Percentiles rank a stretch among this genome's conserved stretches.
These are phyloP conservation scores for Ceratocystis papillata DNA, from an alignment of 2,329 filamentous ascomycete genomes.

Conservation along the genomic window DNA sequence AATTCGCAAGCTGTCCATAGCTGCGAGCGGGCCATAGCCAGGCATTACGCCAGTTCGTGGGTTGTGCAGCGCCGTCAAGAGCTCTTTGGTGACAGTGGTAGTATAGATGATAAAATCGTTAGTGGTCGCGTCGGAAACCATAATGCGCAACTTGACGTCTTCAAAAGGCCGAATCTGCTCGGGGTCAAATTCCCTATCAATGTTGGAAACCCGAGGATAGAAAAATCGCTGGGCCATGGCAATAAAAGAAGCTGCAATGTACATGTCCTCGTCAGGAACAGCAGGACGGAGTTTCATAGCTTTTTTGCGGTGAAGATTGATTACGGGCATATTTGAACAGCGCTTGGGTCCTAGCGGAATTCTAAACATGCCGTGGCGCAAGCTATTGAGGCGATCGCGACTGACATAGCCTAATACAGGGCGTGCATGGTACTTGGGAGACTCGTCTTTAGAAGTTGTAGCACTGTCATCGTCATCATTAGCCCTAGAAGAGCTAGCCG, in stretches of 20 bases:
- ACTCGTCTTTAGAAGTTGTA: conserved; percentile 26
- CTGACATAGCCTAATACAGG: conserved; percentile 30
- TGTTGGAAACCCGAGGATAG: conserved; percentile 32
- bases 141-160: conserved; percentile 41
- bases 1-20: conserved; percentile 31
- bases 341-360: conserved; percentile 35
- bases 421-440: conserved; percentile 33
- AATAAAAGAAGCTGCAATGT: conserved; percentile 43
- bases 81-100: conserved; percentile 38
- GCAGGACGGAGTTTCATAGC: conserved; percentile 39
- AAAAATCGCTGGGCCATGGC: conserved; percentile 48
- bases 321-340: conserved; percentile 39
- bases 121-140: conserved; percentile 41
- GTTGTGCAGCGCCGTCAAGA: conserved; percentile 42
- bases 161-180: conserved; percentile 32
- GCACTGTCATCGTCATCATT: background rate
- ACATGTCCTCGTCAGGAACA: conserved; percentile 42
- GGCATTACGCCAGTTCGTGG: conserved; percentile 29
- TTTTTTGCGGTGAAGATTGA: conserved; percentile 38
- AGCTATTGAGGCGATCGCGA: conserved; percentile 28
- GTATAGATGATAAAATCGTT: conserved; percentile 46
- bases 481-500: background rate
- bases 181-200: conserved; percentile 25
- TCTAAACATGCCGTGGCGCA: conserved; percentile 41
- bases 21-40: conserved; percentile 14